Base-by-base conservation (phyloP, 2,329 filamentous ascomycete genomes). In the Domatiomyces catenatus region DNA sequence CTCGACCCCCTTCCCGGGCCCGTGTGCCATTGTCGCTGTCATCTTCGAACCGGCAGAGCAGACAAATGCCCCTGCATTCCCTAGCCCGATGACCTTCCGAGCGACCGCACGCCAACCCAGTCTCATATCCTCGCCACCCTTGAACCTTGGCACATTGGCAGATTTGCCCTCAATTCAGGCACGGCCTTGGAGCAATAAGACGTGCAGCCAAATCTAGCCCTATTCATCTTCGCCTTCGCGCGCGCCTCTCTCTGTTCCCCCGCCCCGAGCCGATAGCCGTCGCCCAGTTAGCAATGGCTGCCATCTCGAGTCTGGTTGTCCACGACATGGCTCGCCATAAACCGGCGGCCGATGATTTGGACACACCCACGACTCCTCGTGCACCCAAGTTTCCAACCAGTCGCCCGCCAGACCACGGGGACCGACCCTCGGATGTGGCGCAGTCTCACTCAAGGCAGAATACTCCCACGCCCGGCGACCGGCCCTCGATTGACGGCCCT, bases 311-410 rank as follows among this genome's bases (percentile, higher is more conserved):
- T 43, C 55, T 57, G 20, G 55, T 57, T 20, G 44, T 55, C 42
- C 53, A 47, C 49, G 55, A 57, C 48, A 46, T 44, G 32, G n/a
- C 54, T 17, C 45, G 53, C 10, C 28, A 50, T 26, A 55, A 52
- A 42, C 50, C 53, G 22, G 49, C 49, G 47, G 39, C 46, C 32
- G 56, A 56, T 26, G 55, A 58, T 43, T 8, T 52, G 44, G 54
- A 58, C 28, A 57, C 56, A 47, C 56, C 56, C 36, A 58, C 56
- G 24, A 58, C 56, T 8, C 56, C 56, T 20, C 51, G 56, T 28
- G 47, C 56, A 4, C 47, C 46, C 42, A 52, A 52, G 5, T 54
- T 52, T 44, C 32, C 46, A 17, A 24, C 53, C 18, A 44, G 22
- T n/a, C 44, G 47, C 10, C 15, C 17, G 8, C 32, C 32, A 10